Base-by-base conservation (phyloP, 2,329 filamentous ascomycete genomes). In the Microascus cirrosus region DNA sequence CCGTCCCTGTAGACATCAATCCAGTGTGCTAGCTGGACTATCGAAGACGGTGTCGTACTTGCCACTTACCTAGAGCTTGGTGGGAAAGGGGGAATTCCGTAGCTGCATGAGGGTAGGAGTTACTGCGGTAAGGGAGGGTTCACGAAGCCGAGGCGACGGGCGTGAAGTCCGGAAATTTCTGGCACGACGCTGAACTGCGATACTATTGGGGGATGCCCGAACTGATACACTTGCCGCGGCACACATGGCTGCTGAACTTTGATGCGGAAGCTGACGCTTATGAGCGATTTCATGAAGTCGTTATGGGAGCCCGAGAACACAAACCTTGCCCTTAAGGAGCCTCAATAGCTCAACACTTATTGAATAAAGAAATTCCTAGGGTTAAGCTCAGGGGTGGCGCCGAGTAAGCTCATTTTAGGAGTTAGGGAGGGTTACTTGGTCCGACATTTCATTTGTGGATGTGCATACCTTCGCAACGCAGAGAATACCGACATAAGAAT, bases 111-210 rank as follows among this genome's bases (percentile, higher is more conserved):
- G 66, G 68, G 1, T 71, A 73, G 59, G 66, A 74, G 60, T 66
- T 69, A 55, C 71, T 75, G 32, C 63, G 74, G 56, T 58, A 53
- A 61, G 73, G 74, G 2, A 70, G 74, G 11, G 74, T 77, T 20
- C 67, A 68, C 35, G 62, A 65, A 20, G 70, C 71, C 4, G 73
- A 77, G 65, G 74, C 75, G 64, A 76, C 72, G 0, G 74, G 74
- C 1, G 72, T 74, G 58, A 69, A 67, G 10, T 73, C 74, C 0
- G 68, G 74, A 22, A 73, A 76, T 56, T 72, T 71, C 66, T 78
- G 75, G 75, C 76, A 79, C 60, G 77, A 75, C 63, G 73, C 74
- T n/a, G 18, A 73, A 75, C 61, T 78, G 72, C 73, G 68, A 65
- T 35, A 70, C 72, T 51, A 71, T 75, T 51, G 73, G 54, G 67